These are phyloP conservation scores for Trichomonascaceae sp. DNA, from an alignment of 1,139 yeast genomes.

Conservation along the genomic window DNA sequence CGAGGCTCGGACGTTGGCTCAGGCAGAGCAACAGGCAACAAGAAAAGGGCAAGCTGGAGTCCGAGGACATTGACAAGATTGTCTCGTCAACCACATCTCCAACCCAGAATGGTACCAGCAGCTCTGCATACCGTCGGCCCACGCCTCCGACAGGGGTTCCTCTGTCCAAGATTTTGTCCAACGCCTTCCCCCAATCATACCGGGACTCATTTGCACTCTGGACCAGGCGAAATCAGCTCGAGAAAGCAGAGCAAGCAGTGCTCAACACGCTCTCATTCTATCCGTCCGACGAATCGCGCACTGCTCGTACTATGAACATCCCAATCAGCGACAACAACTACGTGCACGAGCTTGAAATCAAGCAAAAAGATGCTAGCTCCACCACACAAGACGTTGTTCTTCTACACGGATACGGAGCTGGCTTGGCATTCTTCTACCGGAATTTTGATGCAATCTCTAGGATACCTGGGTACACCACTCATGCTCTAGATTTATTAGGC, in stretches of 20 bases:
- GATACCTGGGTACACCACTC: slow-evolving; percentile 35
- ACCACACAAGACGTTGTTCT: slow-evolving; percentile 35
- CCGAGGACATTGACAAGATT: too few species aligned
- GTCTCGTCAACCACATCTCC: too few species aligned
- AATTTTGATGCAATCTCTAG: slow-evolving; percentile 42
- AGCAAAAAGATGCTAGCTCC: slow-evolving; percentile 2
- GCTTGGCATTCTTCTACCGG: slow-evolving; percentile 71
- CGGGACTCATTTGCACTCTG: slow-evolving; percentile 35
- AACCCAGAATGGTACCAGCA: too few species aligned
- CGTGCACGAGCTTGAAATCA: slow-evolving; percentile 45
- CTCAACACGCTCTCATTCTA: slow-evolving; percentile 46
- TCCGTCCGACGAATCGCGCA: slow-evolving; percentile 38
- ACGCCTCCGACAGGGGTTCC: slow-evolving; percentile 25
- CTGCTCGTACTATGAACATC: slow-evolving; percentile 38
- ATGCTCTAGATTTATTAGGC: slow-evolving; percentile 73
- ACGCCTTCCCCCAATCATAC: slow-evolving; percentile 26
- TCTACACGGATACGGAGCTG: slow-evolving; percentile 88
- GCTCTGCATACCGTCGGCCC: slow-evolving; percentile 13
- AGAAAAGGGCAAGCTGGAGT: too few species aligned
- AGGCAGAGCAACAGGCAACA: too few species aligned
- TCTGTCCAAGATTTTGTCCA: slow-evolving; percentile 17
- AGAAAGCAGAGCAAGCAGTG: slow-evolving; percentile 31
- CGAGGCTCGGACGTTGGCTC: too few species aligned
- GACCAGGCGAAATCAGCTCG: slow-evolving; percentile 28
- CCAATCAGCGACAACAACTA: slow-evolving; percentile 35